phyloP scores from a whole-genome alignment of 768 basidiomycete genomes.

The Trametes elegans region DNA sequence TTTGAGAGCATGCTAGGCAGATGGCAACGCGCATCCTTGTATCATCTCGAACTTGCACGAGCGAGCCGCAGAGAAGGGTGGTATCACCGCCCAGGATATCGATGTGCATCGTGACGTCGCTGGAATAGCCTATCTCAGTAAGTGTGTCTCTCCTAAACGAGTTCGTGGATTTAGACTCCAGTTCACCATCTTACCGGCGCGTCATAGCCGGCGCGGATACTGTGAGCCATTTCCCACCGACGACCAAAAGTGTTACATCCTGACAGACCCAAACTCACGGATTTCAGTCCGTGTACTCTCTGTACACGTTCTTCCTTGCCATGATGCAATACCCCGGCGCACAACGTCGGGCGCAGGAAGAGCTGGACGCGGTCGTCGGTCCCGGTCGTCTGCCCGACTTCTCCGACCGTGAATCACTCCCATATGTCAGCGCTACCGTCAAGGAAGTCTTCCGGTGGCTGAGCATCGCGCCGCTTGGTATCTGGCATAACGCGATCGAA shows the following conservation, averaged over 20 bases:
- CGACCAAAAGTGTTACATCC: too few relatives aligned
- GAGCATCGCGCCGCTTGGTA: conserved; percentile 21
- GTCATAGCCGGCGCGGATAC: conserved; percentile 18
- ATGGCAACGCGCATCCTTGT: too few relatives aligned
- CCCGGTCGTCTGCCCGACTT: conserved; percentile 23
- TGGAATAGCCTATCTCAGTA: too few relatives aligned
- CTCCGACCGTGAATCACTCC: conserved; percentile 17
- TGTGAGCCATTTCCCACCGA: not conserved
- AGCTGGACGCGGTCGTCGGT: conserved; percentile 30
- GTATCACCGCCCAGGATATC: not conserved
- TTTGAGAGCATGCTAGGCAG: too few relatives aligned
- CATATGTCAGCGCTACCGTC: conserved; percentile 23
- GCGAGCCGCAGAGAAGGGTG: too few relatives aligned
- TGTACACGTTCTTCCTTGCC: conserved; percentile 28
- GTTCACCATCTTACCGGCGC: not conserved
- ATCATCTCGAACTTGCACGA: too few relatives aligned
- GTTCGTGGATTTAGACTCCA: not conserved
- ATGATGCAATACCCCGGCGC: conserved; percentile 26
- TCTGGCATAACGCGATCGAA: conserved; percentile 11
- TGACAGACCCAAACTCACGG: too few relatives aligned
- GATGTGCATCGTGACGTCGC: not conserved
- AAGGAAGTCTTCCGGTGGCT: conserved; percentile 26
- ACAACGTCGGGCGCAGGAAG: conserved; percentile 25
- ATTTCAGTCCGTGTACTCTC: conserved; percentile 19
- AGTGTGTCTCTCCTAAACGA: not conserved